phyloP scores from a whole-genome alignment of 805 yeast species.

The Starmerella bombicola region DNA sequence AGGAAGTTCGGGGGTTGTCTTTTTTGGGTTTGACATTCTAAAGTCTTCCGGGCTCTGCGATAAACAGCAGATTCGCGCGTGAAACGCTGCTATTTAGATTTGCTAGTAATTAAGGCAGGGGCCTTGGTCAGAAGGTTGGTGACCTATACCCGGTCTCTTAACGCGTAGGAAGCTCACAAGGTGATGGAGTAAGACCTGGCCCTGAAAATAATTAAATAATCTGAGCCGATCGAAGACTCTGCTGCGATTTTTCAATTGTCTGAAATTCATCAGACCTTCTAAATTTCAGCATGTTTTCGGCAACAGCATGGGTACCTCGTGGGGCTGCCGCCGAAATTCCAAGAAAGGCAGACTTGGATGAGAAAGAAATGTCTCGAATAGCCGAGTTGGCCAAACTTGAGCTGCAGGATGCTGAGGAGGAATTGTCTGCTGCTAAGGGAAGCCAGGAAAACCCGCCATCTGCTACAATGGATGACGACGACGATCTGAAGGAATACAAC shows the following conservation, averaged over 20 bases:
- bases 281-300: constrained; percentile 41
- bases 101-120: no score
- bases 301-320: constrained; percentile 91
- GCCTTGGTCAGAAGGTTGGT: no score
- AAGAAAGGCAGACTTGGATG: constrained; percentile 73
- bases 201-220: constrained; percentile 17
- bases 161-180: no score
- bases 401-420: constrained; percentile 61
- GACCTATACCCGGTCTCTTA: no score
- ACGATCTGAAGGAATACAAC: constrained; percentile 39
- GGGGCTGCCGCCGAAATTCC: constrained; percentile 93
- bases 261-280: not conserved
- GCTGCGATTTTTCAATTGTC: no score
- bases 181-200: constrained; percentile 3
- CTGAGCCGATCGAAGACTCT: not conserved
- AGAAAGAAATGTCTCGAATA: constrained; percentile 85
- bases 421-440: constrained; percentile 39
- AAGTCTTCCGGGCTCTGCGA: no score
- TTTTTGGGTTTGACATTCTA: no score
- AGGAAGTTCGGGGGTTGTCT: not conserved
- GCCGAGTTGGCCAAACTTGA: constrained; percentile 73
- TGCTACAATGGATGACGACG: constrained; percentile 34
- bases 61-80: no score
- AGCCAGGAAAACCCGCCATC: constrained; percentile 17
- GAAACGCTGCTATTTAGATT: no score